Evolutionary conservation across 2,329 filamentous ascomycete species (phyloP).

Genomic region (Fonsecaea monophora): DNA sequence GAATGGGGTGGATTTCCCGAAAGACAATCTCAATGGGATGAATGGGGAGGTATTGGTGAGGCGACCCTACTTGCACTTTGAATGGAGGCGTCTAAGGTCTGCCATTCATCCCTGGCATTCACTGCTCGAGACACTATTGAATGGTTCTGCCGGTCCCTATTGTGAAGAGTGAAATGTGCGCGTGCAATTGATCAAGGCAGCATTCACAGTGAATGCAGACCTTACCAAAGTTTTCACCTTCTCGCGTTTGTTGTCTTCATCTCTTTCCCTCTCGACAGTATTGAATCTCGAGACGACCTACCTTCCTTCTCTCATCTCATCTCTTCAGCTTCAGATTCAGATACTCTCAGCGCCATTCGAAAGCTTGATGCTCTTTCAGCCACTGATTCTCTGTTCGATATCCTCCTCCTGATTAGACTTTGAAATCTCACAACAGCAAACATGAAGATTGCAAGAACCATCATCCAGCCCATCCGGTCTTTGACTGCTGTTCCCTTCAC

Average conservation of each 20-base stretch:
- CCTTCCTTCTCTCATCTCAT: neutral
- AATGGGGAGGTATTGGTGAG: neutral
- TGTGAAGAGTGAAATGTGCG: neutral
- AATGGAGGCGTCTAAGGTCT: neutral
- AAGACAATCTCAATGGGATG: neutral
- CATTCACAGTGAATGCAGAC: neutral
- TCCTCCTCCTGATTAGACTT: neutral
- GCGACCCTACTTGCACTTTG: neutral
- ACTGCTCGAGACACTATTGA: neutral
- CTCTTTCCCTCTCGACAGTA: neutral
- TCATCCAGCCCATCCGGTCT: neutral
- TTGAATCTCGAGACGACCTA: neutral
- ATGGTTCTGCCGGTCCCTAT: neutral
- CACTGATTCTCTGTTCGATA: neutral
- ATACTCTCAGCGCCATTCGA: neutral
- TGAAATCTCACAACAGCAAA: neutral
- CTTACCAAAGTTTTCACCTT: neutral
- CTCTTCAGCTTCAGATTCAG: neutral
- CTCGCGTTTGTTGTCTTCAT: neutral
- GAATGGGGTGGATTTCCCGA: neutral
- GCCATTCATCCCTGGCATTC: neutral
- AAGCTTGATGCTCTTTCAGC: neutral
- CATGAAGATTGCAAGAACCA: constrained; percentile 2
- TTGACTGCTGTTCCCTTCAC: neutral
- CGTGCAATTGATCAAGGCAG: neutral